Evolutionary conservation across 2,329 filamentous ascomycete genomes (phyloP), one percentile per base, ranked within the genome.

Genomic region (Microdochium nivale): DNA sequence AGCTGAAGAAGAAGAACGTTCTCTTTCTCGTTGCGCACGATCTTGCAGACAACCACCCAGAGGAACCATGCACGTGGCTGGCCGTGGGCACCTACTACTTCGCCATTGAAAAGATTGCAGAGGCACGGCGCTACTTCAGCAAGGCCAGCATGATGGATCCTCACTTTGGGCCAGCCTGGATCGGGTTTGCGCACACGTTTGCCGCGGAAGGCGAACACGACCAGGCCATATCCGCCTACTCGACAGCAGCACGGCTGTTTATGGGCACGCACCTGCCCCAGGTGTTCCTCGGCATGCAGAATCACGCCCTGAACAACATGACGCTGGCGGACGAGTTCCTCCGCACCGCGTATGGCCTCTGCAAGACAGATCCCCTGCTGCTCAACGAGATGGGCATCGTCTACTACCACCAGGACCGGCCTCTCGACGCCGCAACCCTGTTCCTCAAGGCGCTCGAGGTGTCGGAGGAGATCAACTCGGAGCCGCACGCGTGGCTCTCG

Each of bases 111-210:
- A 91, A 90, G 62, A 90, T 99, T 53, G 87, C 94, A 3, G 94
- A 99, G 70, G 91, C 95, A 10, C 84, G 94, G 11, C 84, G 92
- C 37, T 99, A 94, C 74, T 99, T 99, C 68, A 95, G 89, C 62
- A 99, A 99, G 70, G 88, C 95, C 3, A 95, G 89, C 58, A 87
- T 97, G 75, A 92, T 99, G 85, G 91, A 99, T 64, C 88, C 92
- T 7, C 92, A 97, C 70, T 99, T 96, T 61, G 92, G 92, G 0
- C 89, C 94, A 1, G 94, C 94, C 2, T 99, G 94, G 94, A 97
- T 99, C 57, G 94, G 95, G 1, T 99, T 99, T 64, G 94, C 94
- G 1, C 95, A 99, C 67, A 99, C 94, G 0, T 99, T 99, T 66
- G 94, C 94, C 1, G 91, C 90, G 11, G 94, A 99, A 67, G 94